A percentile compares a stretch with the other conserved stretches of the same genome.
Conservation (phyloP, 768 basidiomycete genomes). For the Boletus vermiculosoides region DNA sequence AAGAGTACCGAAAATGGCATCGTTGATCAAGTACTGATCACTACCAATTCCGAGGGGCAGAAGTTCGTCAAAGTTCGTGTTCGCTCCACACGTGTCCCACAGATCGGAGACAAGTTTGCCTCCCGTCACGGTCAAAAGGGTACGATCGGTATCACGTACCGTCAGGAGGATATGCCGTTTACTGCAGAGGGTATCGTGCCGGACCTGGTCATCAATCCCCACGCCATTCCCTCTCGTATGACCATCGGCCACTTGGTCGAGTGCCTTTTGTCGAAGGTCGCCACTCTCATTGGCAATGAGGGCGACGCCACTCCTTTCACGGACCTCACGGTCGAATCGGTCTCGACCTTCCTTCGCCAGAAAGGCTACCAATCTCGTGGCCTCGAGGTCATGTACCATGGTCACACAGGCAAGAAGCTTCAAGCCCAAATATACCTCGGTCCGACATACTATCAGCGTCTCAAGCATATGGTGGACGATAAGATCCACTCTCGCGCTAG, state of each 20-base stretch:
- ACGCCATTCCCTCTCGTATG: slow-evolving; percentile 99
- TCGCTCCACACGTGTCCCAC: slow-evolving; percentile 92
- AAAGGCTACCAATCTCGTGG: slow-evolving; percentile 97
- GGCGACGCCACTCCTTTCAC: slow-evolving; percentile 99
- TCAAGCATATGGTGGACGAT: slow-evolving; percentile 99
- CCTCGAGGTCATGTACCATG: slow-evolving; percentile 97
- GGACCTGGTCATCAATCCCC: slow-evolving; percentile 97
- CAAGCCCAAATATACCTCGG: slow-evolving; percentile 98
- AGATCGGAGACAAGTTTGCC: slow-evolving; percentile 99
- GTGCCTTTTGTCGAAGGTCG: slow-evolving; percentile 93
- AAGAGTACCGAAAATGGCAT: slow-evolving; percentile 98
- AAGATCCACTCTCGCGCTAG: slow-evolving; percentile 98
- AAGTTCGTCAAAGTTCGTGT: slow-evolving; percentile 99
- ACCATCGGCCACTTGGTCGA: slow-evolving; percentile 99
- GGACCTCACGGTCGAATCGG: slow-evolving; percentile 94
- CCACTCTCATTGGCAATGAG: slow-evolving; percentile 93
- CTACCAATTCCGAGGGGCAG: slow-evolving; percentile 92
- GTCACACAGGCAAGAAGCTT: slow-evolving; percentile 96
- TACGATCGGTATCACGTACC: slow-evolving; percentile 98
- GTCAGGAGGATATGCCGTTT: slow-evolving; percentile 99
- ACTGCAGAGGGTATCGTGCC: slow-evolving; percentile 95
- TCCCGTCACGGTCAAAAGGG: slow-evolving; percentile 99
- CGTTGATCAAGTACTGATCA: slow-evolving; percentile 95
- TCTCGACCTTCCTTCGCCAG: slow-evolving; percentile 86
- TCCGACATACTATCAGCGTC: slow-evolving; percentile 97